phyloP scores from a whole-genome alignment of 2,329 filamentous ascomycete species.

The Camptophora hylomeconis region DNA sequence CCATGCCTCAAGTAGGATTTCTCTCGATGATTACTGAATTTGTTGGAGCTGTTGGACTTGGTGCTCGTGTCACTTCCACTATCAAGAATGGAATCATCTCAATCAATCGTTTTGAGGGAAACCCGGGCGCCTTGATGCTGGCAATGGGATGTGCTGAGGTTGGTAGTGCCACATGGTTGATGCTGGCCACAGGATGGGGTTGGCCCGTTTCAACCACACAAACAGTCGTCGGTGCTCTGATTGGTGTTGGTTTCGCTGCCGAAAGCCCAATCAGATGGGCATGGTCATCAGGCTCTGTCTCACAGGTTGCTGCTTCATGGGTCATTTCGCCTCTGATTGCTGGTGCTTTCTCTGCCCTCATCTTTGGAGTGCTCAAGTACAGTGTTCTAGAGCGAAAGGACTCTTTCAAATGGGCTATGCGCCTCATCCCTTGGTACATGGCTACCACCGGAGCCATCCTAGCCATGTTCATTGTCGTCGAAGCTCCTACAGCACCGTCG shows the following conservation, averaged over 20 bases:
- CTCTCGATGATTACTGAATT: conserved; percentile 38
- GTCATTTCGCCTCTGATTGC: conserved; percentile 37
- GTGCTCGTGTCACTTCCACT: conserved; percentile 31
- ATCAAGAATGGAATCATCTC: conserved; percentile 33
- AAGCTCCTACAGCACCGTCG: conserved; percentile 23
- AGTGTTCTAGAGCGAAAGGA: conserved; percentile 36
- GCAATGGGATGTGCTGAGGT: conserved; percentile 26
- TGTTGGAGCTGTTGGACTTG: conserved; percentile 35
- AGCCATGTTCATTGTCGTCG: conserved; percentile 46
- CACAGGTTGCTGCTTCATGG: conserved; percentile 36
- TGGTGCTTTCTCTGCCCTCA: conserved; percentile 33
- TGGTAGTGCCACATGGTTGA: conserved; percentile 26
- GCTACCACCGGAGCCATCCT: conserved; percentile 36
- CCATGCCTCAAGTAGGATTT: conserved; percentile 39
- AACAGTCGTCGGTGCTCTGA: conserved; percentile 26
- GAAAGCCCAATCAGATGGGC: conserved; percentile 25
- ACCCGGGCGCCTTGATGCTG: conserved; percentile 26
- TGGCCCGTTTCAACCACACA: conserved; percentile 31
- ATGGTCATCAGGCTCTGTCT: conserved; percentile 32
- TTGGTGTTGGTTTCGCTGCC: conserved; percentile 22
- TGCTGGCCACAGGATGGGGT: conserved; percentile 23
- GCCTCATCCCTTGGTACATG: conserved; percentile 37
- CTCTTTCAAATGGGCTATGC: conserved; percentile 37
- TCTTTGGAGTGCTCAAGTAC: conserved; percentile 39
- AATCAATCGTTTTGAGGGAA: conserved; percentile 24